Conservation (phyloP, 495 filamentous ascomycete genomes). For the Pyronema omphalodes region DNA sequence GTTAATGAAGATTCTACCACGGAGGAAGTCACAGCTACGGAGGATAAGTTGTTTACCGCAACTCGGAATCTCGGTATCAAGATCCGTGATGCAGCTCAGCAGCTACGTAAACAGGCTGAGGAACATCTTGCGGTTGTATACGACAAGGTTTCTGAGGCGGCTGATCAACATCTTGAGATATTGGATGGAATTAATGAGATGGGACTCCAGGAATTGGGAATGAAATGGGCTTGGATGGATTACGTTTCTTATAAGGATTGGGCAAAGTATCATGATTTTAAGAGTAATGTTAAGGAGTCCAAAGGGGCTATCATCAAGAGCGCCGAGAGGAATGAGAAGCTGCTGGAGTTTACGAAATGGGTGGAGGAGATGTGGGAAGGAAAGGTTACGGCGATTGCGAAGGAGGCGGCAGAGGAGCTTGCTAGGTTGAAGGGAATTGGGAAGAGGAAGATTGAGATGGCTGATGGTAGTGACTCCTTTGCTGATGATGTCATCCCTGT, state of each 20-base stretch:
- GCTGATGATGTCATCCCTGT: slow-evolving; percentile 28
- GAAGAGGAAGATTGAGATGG: slow-evolving; percentile 63
- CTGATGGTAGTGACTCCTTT: slow-evolving; percentile 63
- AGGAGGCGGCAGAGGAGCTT: slow-evolving; percentile 66
- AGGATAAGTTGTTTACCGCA: slow-evolving; percentile 43
- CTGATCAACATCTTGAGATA: slow-evolving; percentile 64
- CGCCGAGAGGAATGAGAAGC: slow-evolving; percentile 50
- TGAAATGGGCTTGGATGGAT: slow-evolving; percentile 96
- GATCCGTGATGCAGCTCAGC: slow-evolving; percentile 66
- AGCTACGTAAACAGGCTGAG: slow-evolving; percentile 59
- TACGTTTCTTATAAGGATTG: slow-evolving; percentile 92
- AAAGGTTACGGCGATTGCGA: slow-evolving; percentile 61
- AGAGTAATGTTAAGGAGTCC: slow-evolving; percentile 70
- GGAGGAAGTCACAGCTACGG: slow-evolving; percentile 31
- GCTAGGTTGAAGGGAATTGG: slow-evolving; percentile 66
- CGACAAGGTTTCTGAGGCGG: slow-evolving; percentile 48
- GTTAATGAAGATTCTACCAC: slow-evolving; percentile 32
- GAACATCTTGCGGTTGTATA: slow-evolving; percentile 52
- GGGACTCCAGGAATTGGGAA: slow-evolving; percentile 84
- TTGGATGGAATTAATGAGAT: slow-evolving; percentile 72
- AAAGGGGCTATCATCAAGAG: slow-evolving; percentile 55
- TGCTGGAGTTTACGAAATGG: slow-evolving; percentile 49
- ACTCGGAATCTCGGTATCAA: slow-evolving; percentile 54
- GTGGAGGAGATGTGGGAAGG: slow-evolving; percentile 48
- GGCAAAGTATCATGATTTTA: slow-evolving; percentile 74